These are phyloP conservation scores for Cercospora sp. DNA, from an alignment of 2,329 filamentous ascomycete genomes.

Conservation along the genomic window DNA sequence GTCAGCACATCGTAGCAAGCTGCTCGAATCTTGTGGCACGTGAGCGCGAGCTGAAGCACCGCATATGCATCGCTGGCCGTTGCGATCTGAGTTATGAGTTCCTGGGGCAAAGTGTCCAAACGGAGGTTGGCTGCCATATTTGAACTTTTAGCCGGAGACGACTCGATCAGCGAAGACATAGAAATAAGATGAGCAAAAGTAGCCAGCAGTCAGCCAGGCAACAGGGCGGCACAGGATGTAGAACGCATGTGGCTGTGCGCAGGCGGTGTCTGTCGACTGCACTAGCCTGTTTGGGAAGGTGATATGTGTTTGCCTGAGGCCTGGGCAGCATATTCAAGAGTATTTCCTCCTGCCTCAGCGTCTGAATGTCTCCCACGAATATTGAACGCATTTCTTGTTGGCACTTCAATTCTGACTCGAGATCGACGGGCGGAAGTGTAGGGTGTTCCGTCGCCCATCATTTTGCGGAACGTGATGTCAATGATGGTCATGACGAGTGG, in stretches of 20 bases:
- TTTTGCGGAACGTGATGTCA: constrained; percentile 9
- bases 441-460: constrained; percentile 1
- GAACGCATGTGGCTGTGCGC: neutral
- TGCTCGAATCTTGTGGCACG: constrained; percentile 17
- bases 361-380: neutral
- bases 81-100: constrained; percentile 25
- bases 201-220: neutral
- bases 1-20: constrained; percentile 22
- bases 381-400: neutral
- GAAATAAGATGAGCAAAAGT: neutral
- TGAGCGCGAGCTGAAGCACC: constrained; percentile 12
- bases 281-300: neutral
- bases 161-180: neutral
- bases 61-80: constrained; percentile 17
- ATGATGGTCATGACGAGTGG: constrained; percentile 9
- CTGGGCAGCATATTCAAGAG: neutral
- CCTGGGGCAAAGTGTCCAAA: constrained; percentile 19
- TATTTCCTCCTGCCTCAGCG: neutral
- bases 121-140: neutral
- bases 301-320: neutral
- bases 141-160: neutral
- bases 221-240: neutral
- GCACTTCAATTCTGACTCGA: neutral
- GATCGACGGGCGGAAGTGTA: neutral
- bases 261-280: neutral